Evolutionary conservation across 768 basidiomycete species (phyloP).

Genomic region (Hypholoma sublateritium): DNA sequence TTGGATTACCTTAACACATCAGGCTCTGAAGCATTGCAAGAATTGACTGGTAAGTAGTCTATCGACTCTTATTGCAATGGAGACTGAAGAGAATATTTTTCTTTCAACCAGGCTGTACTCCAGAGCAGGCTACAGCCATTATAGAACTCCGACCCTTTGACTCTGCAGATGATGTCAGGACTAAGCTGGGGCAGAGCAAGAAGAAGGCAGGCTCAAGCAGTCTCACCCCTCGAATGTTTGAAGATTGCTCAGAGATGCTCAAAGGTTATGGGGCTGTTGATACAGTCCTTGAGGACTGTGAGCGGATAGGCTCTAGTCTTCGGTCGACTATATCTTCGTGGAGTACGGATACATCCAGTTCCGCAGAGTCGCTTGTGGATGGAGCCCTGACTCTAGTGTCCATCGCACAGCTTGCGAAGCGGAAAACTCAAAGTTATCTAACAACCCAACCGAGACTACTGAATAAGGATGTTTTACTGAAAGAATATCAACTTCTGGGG

Average conservation of each 20-base stretch:
- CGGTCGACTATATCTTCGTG: slow-evolving; percentile 78
- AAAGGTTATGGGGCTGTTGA: slow-evolving; percentile 87
- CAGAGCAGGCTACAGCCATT: slow-evolving; percentile 79
- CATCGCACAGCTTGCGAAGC: slow-evolving; percentile 39
- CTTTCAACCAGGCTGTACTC: slow-evolving; percentile 60
- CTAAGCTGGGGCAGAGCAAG: slow-evolving; percentile 80
- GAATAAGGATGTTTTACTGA: slow-evolving; percentile 69
- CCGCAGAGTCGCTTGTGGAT: slow-evolving; percentile 46
- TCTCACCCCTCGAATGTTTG: slow-evolving; percentile 87
- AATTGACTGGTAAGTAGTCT: slow-evolving; percentile 62
- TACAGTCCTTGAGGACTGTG: slow-evolving; percentile 84
- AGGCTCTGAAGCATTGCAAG: slow-evolving; percentile 62
- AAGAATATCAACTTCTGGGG: slow-evolving; percentile 97
- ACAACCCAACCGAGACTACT: slow-evolving; percentile 71
- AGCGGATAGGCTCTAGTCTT: slow-evolving; percentile 77
- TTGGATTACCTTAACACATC: slow-evolving; percentile 71
- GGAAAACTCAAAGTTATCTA: slow-evolving; percentile 63
- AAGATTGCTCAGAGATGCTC: slow-evolving; percentile 85
- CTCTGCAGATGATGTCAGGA: slow-evolving; percentile 71
- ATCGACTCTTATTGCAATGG: background rate
- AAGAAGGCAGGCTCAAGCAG: slow-evolving; percentile 83
- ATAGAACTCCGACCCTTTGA: slow-evolving; percentile 77
- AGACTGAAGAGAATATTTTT: slow-evolving; percentile 3
- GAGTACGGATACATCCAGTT: slow-evolving; percentile 44
- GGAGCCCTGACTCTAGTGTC: slow-evolving; percentile 61